Percentiles rank a stretch among this genome's conserved stretches.
Evolutionary conservation across 768 basidiomycete species (phyloP).

Genomic region (Ramaria rubella): DNA sequence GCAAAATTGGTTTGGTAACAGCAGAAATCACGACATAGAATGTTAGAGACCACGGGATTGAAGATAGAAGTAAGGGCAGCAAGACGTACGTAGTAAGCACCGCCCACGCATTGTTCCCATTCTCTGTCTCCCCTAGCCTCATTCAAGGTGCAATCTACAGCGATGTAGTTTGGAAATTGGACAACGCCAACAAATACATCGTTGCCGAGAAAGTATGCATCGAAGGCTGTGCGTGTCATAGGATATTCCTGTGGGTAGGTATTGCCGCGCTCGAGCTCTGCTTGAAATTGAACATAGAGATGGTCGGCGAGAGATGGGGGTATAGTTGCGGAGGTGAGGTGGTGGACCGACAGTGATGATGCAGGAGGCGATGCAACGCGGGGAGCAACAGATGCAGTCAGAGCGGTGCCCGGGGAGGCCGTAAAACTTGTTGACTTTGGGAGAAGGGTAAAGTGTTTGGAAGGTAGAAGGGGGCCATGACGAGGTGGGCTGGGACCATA

Average conservation of each 20-base stretch:
- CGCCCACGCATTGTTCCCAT: slow-evolving; percentile 69
- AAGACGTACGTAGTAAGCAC: slow-evolving; percentile 65
- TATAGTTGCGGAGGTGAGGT: slow-evolving; percentile 28
- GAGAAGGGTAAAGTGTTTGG: too few relatives aligned
- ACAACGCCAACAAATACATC: slow-evolving; percentile 68
- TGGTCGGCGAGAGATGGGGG: slow-evolving; percentile 45
- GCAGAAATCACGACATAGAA: neutral
- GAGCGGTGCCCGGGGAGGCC: too few relatives aligned
- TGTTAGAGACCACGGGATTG: neutral
- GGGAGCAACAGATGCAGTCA: neutral
- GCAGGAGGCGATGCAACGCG: neutral
- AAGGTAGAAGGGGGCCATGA: too few relatives aligned
- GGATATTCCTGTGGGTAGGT: slow-evolving; percentile 79
- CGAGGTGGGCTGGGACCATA: too few relatives aligned
- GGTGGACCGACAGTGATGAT: slow-evolving; percentile 23
- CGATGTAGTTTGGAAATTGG: slow-evolving; percentile 11
- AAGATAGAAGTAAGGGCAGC: neutral
- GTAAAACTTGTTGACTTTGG: too few relatives aligned
- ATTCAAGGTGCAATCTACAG: too few relatives aligned
- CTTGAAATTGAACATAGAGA: slow-evolving; percentile 57
- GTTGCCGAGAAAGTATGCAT: slow-evolving; percentile 68
- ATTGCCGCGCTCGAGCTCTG: slow-evolving; percentile 64
- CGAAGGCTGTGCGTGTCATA: slow-evolving; percentile 48
- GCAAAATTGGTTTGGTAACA: neutral
- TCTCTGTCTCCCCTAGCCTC: slow-evolving; percentile 40